Evolutionary conservation across 306 rosid genomes (phyloP).

Genomic region (Lathyrus tuberosus): DNA sequence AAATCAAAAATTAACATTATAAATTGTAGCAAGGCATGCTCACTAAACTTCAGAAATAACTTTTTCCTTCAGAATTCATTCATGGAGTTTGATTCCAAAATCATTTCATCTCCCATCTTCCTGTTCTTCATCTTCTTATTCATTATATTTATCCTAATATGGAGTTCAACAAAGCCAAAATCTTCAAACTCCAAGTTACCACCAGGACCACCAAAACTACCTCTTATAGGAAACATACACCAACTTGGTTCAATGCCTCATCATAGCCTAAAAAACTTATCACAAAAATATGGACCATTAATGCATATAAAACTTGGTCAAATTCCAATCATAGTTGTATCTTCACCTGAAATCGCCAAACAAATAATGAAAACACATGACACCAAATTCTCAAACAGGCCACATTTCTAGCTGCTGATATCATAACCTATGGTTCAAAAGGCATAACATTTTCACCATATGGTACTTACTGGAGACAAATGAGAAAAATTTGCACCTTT

Average conservation of each 20-base stretch:
- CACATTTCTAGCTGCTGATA: slow-evolving; percentile 35
- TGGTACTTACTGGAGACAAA: slow-evolving; percentile 46
- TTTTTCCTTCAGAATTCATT: too few relatives aligned
- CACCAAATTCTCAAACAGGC: slow-evolving; percentile 37
- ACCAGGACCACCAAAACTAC: slow-evolving; percentile 45
- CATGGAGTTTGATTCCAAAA: slow-evolving; percentile 30
- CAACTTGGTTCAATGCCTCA: slow-evolving; percentile 40
- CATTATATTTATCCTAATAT: slow-evolving; percentile 25
- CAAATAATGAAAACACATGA: slow-evolving; percentile 47
- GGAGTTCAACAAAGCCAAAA: slow-evolving; percentile 38
- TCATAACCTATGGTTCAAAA: slow-evolving; percentile 33
- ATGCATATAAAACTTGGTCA: slow-evolving; percentile 41
- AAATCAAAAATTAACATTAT: too few relatives aligned
- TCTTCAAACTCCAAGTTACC: slow-evolving; percentile 40
- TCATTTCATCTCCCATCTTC: slow-evolving; percentile 16
- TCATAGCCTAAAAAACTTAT: slow-evolving; percentile 26
- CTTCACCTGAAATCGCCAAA: slow-evolving; percentile 51
- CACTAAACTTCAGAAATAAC: neutral
- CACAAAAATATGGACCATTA: slow-evolving; percentile 38
- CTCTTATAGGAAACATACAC: slow-evolving; percentile 45
- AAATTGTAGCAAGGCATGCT: neutral
- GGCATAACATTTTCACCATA: slow-evolving; percentile 40
- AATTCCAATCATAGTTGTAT: slow-evolving; percentile 38
- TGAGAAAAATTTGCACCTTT: slow-evolving; percentile 41
- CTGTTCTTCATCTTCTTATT: slow-evolving; percentile 32